Percentiles rank a stretch among this genome's conserved stretches.
Conservation (phyloP, 2,329 filamentous ascomycete species). For the Mycosphaerella sp. region DNA sequence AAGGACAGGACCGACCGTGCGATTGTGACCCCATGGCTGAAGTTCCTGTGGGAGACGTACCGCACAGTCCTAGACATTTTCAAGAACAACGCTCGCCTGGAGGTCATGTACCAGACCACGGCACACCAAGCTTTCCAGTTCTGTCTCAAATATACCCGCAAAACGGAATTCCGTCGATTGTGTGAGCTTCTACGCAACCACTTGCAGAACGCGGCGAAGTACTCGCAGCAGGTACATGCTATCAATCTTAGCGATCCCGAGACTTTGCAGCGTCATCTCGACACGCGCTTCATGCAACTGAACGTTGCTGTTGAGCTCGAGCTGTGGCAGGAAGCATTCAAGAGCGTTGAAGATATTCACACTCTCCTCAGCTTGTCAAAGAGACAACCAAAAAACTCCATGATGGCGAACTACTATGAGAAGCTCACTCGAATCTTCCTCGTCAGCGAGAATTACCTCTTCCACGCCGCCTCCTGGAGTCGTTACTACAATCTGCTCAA, state of each 20-base stretch:
- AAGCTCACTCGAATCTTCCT: constrained; percentile 98
- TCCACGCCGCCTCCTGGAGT: constrained; percentile 97
- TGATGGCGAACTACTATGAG: constrained; percentile 99
- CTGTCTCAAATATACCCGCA: constrained; percentile 94
- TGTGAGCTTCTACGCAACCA: constrained; percentile 98
- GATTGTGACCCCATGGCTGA: constrained; percentile 97
- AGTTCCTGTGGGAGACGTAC: constrained; percentile 99
- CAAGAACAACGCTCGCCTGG: constrained; percentile 95
- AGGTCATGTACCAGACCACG: constrained; percentile 97
- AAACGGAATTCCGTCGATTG: constrained; percentile 97
- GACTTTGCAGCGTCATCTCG: constrained; percentile 91
- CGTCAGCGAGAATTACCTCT: constrained; percentile 98
- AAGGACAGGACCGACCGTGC: constrained; percentile 95
- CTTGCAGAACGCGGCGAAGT: constrained; percentile 98
- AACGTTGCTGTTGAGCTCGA: constrained; percentile 98
- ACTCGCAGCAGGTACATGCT: constrained; percentile 97
- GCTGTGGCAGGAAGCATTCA: constrained; percentile 99
- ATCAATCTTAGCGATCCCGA: constrained; percentile 98
- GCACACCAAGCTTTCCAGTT: constrained; percentile 98
- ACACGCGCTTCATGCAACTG: constrained; percentile 96
- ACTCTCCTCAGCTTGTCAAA: constrained; percentile 96
- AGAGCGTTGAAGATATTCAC: constrained; percentile 98
- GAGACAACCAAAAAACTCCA: constrained; percentile 94
- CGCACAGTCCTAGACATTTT: constrained; percentile 96
- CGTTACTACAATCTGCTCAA: constrained; percentile 95